Base-by-base conservation (phyloP, 345 rosid genomes). In the Abelmoschus esculentus region DNA sequence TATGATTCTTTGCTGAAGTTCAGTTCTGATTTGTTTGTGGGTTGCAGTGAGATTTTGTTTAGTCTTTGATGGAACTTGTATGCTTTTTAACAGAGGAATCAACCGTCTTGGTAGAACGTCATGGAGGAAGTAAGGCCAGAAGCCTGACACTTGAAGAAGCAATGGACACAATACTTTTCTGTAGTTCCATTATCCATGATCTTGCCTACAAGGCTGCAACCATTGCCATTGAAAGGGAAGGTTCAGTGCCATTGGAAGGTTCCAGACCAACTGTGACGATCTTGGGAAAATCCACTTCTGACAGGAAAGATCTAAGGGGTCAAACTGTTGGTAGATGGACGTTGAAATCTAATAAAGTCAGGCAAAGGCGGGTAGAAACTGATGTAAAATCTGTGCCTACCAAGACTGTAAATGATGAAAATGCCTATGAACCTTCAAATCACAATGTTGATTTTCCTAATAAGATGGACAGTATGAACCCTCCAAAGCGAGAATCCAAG, bases 121-220 rank as follows among this genome's bases (percentile, higher is more conserved):
- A 34, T 29, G 81, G 73, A 69, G 82, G 89, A 79, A 91, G 81
- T 60, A 90, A 83, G 79, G 81, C 78, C 59, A 95, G 86, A 78
- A 90, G 98, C 92, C 86, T 88, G 63, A 91, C 97, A 8, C 96
- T 88, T 8, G 98, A 95, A 82, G 99, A 95, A 84, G 99, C 96
- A 67, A 88, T 97, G 0, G 96, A 87, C 68, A 81, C 98, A 15
- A 90, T 91, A 75, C 96, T 91, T 50, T 88, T 95, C 79, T 91
- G 99, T 81, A 90, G 96, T 79, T 91, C 99, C 74, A 87, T 95
- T 46, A 93, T 95, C 72, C 96, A 95, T 63, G 97, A 91, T 83
- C 54, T 95, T 74, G 98, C 96, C 68, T 88, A 84, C 78, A 80
- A 78, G 60, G 93, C 98, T 73, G 96, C 96, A 71, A 79, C 93